phyloP scores from a whole-genome alignment of 1,284 basidiomycete species.

The Meripilus lineatus region DNA sequence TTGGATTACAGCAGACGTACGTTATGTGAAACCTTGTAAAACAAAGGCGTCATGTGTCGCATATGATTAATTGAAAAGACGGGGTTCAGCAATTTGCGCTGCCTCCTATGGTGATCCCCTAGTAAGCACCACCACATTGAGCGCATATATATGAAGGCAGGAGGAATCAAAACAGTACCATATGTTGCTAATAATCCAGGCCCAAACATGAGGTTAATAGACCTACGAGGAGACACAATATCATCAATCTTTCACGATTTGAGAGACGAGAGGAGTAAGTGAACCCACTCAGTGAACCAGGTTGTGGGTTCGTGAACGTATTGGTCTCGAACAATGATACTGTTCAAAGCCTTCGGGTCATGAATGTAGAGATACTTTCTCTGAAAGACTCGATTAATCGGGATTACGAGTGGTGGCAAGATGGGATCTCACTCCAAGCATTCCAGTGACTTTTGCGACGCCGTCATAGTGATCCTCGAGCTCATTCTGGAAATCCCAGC shows the following conservation, averaged over 20 bases:
- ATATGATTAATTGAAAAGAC: slow-evolving; percentile 29
- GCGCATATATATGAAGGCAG: no score
- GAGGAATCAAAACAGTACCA: slow-evolving; percentile 1
- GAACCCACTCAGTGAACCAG: slow-evolving; percentile 4
- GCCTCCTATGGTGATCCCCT: slow-evolving; percentile 28
- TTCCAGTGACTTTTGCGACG: slow-evolving; percentile 42
- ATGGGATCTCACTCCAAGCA: slow-evolving; percentile 40
- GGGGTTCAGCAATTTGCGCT: slow-evolving; percentile 29
- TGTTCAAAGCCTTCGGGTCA: slow-evolving; percentile 13
- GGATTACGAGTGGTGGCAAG: background rate
- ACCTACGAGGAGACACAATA: background rate
- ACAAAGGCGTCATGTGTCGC: slow-evolving; percentile 28
- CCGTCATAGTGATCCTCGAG: slow-evolving; percentile 40
- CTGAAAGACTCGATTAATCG: background rate
- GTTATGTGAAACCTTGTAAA: slow-evolving; percentile 26
- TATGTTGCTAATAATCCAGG: slow-evolving; percentile 5
- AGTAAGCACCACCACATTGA: no score
- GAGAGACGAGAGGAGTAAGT: no score
- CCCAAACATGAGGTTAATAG: slow-evolving; percentile 1
- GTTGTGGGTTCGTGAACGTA: slow-evolving; percentile 11
- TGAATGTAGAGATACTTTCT: slow-evolving; percentile 10
- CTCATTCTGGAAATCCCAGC: slow-evolving; percentile 40
- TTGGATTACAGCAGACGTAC: slow-evolving; percentile 18
- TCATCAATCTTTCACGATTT: no score
- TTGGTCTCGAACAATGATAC: slow-evolving; percentile 12